These are phyloP conservation scores for Neolentinus lepideus DNA, from an alignment of 1,284 basidiomycete genomes.

Conservation along the genomic window DNA sequence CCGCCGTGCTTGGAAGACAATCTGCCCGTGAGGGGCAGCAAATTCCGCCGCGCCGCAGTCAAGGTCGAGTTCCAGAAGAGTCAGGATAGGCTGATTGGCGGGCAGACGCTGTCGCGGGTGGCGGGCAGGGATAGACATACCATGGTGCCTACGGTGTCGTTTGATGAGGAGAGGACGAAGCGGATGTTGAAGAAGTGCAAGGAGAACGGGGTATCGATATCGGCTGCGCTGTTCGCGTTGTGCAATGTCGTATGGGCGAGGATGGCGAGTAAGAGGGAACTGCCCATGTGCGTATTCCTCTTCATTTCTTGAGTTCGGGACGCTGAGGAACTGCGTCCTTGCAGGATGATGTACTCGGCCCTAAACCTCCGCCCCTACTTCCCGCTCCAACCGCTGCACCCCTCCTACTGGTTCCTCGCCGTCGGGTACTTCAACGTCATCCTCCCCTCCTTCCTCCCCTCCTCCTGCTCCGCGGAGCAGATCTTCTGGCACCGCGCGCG, in stretches of 20 bases:
- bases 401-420: slow-evolving; percentile 72
- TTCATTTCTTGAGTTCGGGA: not conserved
- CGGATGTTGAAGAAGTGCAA: slow-evolving; percentile 62
- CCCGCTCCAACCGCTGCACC: slow-evolving; percentile 31
- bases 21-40: slow-evolving; percentile 31
- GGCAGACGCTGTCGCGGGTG: slow-evolving; percentile 54
- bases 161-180: slow-evolving; percentile 46
- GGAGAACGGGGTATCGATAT: slow-evolving; percentile 63
- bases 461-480: slow-evolving; percentile 20
- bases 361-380: slow-evolving; percentile 66
- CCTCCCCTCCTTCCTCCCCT: slow-evolving; percentile 60
- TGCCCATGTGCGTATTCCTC: slow-evolving; percentile 43
- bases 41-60: slow-evolving; percentile 36
- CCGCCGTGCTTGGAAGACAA: slow-evolving; percentile 49
- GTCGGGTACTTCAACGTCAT: slow-evolving; percentile 78
- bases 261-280: slow-evolving; percentile 33
- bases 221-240: slow-evolving; percentile 67
- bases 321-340: not conserved
- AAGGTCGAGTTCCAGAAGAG: slow-evolving; percentile 48
- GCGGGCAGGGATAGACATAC: slow-evolving; percentile 45
- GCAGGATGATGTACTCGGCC: slow-evolving; percentile 74
- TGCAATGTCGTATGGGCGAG: slow-evolving; percentile 69
- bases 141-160: slow-evolving; percentile 56
- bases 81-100: slow-evolving; percentile 49
- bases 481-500: slow-evolving; percentile 74